Base-by-base conservation (phyloP, 768 basidiomycete species). In the Mycena latifolia region DNA sequence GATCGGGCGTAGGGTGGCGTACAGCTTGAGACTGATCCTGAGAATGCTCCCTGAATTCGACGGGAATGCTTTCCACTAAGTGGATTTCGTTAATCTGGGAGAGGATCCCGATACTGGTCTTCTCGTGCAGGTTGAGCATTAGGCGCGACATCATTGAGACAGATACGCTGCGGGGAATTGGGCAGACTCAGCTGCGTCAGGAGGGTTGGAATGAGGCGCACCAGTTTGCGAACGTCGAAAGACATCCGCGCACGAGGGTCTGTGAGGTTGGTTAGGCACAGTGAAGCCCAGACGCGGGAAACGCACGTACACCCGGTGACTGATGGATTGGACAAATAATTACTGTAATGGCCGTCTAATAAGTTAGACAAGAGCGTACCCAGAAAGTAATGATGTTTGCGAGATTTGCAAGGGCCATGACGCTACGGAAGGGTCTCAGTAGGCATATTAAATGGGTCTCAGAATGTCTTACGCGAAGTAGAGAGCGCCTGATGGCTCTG, bases 171-270 rank as follows among this genome's bases (percentile, higher is more conserved):
- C 10, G 35, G 1, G n/a, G 3, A 8, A 22, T 33, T 33, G 6
- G 11, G 31, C 31, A 11, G 6, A 2, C 9, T 29, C n/a, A n/a
- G n/a, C n/a, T n/a, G n/a, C n/a, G n/a, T n/a, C n/a, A n/a, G n/a
- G n/a, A n/a, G 27, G 17, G 10, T 22, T 11, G 2, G 14, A 46
- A 43, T 43, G 2, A 20, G n/a, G 28, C 54, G 0, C 15, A 63
- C 61, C 61, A 55, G 48, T 39, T 63, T 0, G 62, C 55, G 48
- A 63, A 57, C 37, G 62, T 63, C 12, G 62, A 50, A 11, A 63
- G 48, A 2, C 37, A 56, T 9, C 55, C 62, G 18, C 14, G 12
- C 28, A 55, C 37, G 37, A 63, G 28, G 1, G 62, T 39, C 62
- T 63, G 14, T 37, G 8, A 37, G 8, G 37, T 37, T 8, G 15